These are phyloP conservation scores for Phytophthora uliginosa DNA, from an alignment of 352 stramenopile genomes.

Conservation along the genomic window DNA sequence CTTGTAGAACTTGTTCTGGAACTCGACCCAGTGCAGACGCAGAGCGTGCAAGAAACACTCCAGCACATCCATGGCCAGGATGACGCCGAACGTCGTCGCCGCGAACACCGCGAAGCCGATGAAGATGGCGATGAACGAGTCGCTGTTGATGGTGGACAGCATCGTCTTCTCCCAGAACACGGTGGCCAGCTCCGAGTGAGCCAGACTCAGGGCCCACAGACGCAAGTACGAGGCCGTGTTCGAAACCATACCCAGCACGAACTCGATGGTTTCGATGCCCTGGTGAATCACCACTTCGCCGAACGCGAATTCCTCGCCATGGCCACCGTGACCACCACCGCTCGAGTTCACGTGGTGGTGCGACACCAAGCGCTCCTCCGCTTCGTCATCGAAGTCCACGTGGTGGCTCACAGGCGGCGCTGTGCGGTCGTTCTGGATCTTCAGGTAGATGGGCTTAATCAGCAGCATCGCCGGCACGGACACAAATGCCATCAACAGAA, in stretches of 20 bases:
- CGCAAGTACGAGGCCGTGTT: slow-evolving; percentile 99
- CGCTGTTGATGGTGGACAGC: slow-evolving; percentile 97
- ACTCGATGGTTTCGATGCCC: slow-evolving; percentile 99
- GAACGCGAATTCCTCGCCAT: slow-evolving; percentile 94
- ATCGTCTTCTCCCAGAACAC: slow-evolving; percentile 99
- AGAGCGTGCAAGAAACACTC: slow-evolving; percentile 99
- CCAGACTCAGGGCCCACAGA: slow-evolving; percentile 99
- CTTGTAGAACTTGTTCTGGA: slow-evolving; percentile 99
- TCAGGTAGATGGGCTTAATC: slow-evolving; percentile 95
- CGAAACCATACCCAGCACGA: slow-evolving; percentile 99
- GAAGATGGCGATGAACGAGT: slow-evolving; percentile 98
- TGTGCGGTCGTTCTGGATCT: slow-evolving; percentile 76
- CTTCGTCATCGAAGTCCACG: slow-evolving; percentile 87
- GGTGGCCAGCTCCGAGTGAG: slow-evolving; percentile 95
- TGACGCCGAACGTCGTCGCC: slow-evolving; percentile 97
- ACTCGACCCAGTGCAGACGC: slow-evolving; percentile 99
- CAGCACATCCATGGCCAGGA: slow-evolving; percentile 99
- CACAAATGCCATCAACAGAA: slow-evolving; percentile 96
- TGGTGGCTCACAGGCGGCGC: slow-evolving; percentile 70
- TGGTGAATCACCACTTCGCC: slow-evolving; percentile 99
- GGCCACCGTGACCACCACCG: slow-evolving; percentile 48
- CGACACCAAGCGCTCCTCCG: slow-evolving; percentile 59
- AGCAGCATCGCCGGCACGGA: slow-evolving; percentile 97
- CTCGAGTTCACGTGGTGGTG: slow-evolving; percentile 56
- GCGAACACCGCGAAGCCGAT: slow-evolving; percentile 94